These are phyloP conservation scores for Zymoseptoria brevis DNA, from an alignment of 2,329 filamentous ascomycete genomes.

Conservation along the genomic window DNA sequence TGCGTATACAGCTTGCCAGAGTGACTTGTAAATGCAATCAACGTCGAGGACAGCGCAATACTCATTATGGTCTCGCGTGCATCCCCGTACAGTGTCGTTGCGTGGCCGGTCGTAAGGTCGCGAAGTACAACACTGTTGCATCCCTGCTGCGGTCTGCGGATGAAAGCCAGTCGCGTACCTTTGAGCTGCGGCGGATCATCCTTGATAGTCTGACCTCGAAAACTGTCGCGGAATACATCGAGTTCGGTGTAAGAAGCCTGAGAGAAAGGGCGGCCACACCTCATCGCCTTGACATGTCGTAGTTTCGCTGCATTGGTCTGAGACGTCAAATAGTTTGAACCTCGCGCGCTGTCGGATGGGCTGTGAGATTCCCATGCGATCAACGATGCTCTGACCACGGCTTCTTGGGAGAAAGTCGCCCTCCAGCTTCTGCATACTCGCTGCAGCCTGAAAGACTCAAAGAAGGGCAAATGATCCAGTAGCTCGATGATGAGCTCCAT, in stretches of 20 bases:
- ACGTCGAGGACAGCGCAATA: conserved; percentile 5
- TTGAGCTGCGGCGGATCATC: conserved; percentile 4
- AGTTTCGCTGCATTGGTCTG: conserved; percentile 2
- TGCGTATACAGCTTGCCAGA: conserved; percentile 9
- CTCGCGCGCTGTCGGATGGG: conserved; percentile 6
- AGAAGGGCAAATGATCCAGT: conserved; percentile 24
- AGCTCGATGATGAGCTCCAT: conserved; percentile 32
- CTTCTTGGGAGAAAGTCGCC: conserved; percentile 21
- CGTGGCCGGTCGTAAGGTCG: conserved; percentile 5
- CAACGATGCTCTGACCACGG: conserved; percentile 4
- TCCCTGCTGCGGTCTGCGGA: conserved; percentile 2
- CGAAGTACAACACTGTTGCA: conserved; percentile 9
- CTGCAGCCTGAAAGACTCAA: conserved; percentile 23
- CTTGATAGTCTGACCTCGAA: background rate
- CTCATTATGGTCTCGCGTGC: conserved; percentile 12
- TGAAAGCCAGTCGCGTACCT: conserved; percentile 11
- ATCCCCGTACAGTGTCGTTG: conserved; percentile 1
- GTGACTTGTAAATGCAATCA: conserved; percentile 11
- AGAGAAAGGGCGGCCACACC: conserved; percentile 11
- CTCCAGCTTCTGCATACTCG: conserved; percentile 31
- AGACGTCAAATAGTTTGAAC: background rate
- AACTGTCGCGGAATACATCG: background rate
- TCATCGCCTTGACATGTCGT: conserved; percentile 12
- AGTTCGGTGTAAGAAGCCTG: background rate
- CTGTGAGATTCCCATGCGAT: conserved; percentile 6